Conservation (phyloP, 139 green algal species). For the Astrephomene gubernaculifera region DNA sequence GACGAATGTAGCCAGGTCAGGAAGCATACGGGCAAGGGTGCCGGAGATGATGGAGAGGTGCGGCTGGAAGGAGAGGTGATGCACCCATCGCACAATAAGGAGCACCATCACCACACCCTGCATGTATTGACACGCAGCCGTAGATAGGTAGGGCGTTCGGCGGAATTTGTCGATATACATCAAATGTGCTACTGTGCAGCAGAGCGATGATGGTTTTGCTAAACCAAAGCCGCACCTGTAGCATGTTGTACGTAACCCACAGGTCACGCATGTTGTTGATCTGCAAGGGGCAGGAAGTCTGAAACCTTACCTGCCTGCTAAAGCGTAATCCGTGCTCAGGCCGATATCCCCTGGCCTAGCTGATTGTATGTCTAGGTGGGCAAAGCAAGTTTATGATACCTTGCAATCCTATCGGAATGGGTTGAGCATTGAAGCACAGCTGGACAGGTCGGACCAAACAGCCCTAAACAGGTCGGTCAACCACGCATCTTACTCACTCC, state of each 20-base stretch:
- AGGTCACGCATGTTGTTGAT: slow-evolving; percentile 36
- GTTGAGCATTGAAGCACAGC: neutral
- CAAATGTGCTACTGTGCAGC: neutral
- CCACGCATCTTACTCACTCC: neutral
- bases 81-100: slow-evolving; percentile 46
- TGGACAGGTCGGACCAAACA: neutral
- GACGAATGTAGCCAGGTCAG: slow-evolving; percentile 48
- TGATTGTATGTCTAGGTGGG: neutral
- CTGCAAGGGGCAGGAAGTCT: neutral
- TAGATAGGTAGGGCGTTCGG: neutral
- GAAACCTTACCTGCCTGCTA: neutral
- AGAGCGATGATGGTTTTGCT: neutral
- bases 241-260: slow-evolving; percentile 47
- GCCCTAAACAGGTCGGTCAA: neutral
- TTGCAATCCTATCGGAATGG: neutral
- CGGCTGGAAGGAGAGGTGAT: slow-evolving; percentile 51
- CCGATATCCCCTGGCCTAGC: neutral
- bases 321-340: neutral
- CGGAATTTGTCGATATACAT: neutral
- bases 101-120: slow-evolving; percentile 47
- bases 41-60: slow-evolving; percentile 48
- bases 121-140: neutral
- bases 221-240: slow-evolving; percentile 9
- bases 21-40: slow-evolving; percentile 39
- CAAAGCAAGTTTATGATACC: neutral